phyloP scores from a whole-genome alignment of 2,329 filamentous ascomycete genomes.

The Leptographium wingfieldii region DNA sequence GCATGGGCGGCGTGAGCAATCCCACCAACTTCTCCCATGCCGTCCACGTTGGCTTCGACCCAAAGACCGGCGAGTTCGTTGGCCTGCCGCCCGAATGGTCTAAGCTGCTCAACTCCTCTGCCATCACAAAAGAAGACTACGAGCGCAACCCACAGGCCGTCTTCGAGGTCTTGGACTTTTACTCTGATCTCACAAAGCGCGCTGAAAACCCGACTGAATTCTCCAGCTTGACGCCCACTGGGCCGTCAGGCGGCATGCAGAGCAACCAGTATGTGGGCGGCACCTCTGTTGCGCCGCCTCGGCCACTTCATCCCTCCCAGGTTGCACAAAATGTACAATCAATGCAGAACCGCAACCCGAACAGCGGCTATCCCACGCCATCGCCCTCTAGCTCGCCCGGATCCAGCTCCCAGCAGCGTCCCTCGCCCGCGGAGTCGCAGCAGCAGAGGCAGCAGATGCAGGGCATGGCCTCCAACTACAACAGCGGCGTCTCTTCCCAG shows the following conservation, averaged over 20 bases:
- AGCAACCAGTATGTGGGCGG: slow-evolving; percentile 51
- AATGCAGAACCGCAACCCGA: slow-evolving; percentile 19
- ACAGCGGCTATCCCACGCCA: slow-evolving; percentile 25
- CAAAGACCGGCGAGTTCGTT: slow-evolving; percentile 87
- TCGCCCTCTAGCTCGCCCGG: slow-evolving; percentile 22
- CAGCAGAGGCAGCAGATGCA: slow-evolving; percentile 47
- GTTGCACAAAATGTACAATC: slow-evolving; percentile 21
- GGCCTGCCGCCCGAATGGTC: slow-evolving; percentile 95
- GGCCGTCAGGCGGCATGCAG: slow-evolving; percentile 41
- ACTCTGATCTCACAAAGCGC: slow-evolving; percentile 69
- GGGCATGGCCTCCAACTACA: slow-evolving; percentile 41
- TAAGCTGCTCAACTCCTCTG: slow-evolving; percentile 86
- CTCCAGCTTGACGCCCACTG: slow-evolving; percentile 54
- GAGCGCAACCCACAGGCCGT: slow-evolving; percentile 87
- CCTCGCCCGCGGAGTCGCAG: slow-evolving; percentile 31
- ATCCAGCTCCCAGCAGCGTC: slow-evolving; percentile 27
- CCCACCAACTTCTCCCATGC: slow-evolving; percentile 96
- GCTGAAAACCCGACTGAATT: slow-evolving; percentile 59
- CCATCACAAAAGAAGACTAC: slow-evolving; percentile 97
- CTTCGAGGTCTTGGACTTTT: slow-evolving; percentile 73
- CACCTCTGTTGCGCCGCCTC: slow-evolving; percentile 52
- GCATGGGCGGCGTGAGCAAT: slow-evolving; percentile 96
- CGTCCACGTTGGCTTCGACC: slow-evolving; percentile 95
- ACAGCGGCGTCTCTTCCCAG: slow-evolving; percentile 34
- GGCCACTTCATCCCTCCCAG: slow-evolving; percentile 44